Conservation (phyloP, 352 stramenopile genomes). For the Elongisporangium prolatum region DNA sequence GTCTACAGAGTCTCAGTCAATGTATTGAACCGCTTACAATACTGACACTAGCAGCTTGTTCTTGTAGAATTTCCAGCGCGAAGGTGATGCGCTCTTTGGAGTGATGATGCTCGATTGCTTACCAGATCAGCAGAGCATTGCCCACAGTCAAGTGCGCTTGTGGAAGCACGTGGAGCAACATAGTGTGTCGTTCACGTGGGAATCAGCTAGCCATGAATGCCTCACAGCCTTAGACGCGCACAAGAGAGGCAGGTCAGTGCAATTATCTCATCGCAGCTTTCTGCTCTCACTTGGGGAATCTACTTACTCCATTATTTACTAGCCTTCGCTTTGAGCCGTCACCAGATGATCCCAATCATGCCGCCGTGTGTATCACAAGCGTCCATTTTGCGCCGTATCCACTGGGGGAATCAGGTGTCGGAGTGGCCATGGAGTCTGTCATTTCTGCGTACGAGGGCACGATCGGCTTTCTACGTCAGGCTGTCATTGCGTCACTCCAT, state of each 20-base stretch:
- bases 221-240: not conserved
- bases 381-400: not conserved
- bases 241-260: not conserved
- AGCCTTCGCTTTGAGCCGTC: not conserved
- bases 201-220: not conserved
- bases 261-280: not conserved
- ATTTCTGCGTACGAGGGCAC: not conserved
- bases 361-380: not conserved
- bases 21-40: no score
- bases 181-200: not conserved
- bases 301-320: not conserved
- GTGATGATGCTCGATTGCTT: not conserved
- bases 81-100: not conserved
- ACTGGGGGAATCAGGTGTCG: not conserved
- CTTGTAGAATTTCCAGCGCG: not conserved
- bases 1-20: no score
- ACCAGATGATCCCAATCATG: not conserved
- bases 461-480: not conserved
- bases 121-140: not conserved
- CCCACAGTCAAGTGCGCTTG: not conserved
- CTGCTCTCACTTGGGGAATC: not conserved
- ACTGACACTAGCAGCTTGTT: not conserved
- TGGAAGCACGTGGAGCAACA: not conserved
- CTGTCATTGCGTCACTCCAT: not conserved
- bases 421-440: not conserved